These are phyloP conservation scores for Echites panduratus DNA, from an alignment of 257 asterid genomes.

Conservation along the genomic window DNA sequence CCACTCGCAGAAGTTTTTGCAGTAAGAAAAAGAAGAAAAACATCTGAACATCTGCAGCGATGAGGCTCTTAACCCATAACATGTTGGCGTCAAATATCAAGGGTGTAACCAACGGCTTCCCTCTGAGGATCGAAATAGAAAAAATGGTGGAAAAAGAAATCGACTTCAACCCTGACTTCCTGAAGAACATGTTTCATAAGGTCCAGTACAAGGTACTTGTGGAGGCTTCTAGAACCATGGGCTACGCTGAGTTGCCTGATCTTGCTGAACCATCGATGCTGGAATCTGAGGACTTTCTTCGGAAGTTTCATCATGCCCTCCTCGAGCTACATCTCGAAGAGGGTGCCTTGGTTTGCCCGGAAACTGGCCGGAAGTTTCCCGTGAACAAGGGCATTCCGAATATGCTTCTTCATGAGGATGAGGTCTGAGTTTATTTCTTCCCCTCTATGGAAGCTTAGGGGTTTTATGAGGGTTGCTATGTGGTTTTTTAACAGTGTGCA, in stretches of 20 bases:
- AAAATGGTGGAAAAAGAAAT: conserved; percentile 56
- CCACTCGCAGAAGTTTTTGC: too few relatives aligned
- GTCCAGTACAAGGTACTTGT: conserved; percentile 70
- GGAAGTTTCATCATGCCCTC: conserved; percentile 78
- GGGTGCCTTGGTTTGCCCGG: conserved; percentile 80
- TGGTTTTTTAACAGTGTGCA: conserved; percentile 10
- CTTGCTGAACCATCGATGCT: conserved; percentile 62
- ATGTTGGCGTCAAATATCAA: conserved; percentile 87
- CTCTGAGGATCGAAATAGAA: conserved; percentile 56
- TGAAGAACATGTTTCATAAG: conserved; percentile 68
- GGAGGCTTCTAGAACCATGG: conserved; percentile 68
- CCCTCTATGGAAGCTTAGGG: background rate
- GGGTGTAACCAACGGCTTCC: conserved; percentile 73
- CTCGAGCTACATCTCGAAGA: conserved; percentile 92
- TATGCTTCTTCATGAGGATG: conserved; percentile 93
- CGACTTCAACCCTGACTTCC: conserved; percentile 62
- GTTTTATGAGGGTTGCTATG: background rate
- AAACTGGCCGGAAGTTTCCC: conserved; percentile 78
- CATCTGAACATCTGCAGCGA: conserved; percentile 3
- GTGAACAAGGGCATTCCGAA: conserved; percentile 87
- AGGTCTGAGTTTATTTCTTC: conserved; percentile 40
- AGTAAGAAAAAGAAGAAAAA: background rate
- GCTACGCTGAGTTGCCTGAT: conserved; percentile 67
- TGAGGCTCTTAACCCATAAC: conserved; percentile 88
- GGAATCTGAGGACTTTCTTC: conserved; percentile 72